Evolutionary conservation across 1,284 basidiomycete species (phyloP).

Genomic region (Ustilago cynodontis): DNA sequence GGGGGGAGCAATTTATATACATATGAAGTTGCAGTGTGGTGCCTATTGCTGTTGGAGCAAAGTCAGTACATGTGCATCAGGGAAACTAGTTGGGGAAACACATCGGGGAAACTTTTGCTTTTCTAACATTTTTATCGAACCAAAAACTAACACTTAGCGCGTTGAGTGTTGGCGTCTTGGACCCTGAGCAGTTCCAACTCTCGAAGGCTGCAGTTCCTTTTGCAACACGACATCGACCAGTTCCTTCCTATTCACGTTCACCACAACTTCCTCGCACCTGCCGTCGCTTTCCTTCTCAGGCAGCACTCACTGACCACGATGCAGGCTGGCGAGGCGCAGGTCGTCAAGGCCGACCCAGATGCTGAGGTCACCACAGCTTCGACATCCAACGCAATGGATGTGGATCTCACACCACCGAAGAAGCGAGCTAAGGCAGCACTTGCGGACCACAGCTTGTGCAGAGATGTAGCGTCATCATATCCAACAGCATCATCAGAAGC

Average conservation of each 20-base stretch:
- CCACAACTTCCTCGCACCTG: background rate
- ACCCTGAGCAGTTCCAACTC: slow-evolving; percentile 27
- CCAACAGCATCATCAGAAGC: background rate
- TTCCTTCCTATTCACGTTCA: background rate
- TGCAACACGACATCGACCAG: slow-evolving; percentile 13
- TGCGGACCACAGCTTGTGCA: slow-evolving; percentile 3
- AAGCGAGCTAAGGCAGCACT: slow-evolving; percentile 33
- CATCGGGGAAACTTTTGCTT: too few relatives aligned
- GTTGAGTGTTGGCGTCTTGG: slow-evolving; percentile 27
- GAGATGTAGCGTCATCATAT: background rate
- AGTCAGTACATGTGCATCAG: too few relatives aligned
- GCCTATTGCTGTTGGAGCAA: too few relatives aligned
- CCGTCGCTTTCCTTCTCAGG: background rate
- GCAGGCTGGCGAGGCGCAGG: background rate
- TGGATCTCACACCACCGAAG: slow-evolving; percentile 24
- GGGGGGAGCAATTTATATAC: too few relatives aligned
- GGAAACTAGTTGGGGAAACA: too few relatives aligned
- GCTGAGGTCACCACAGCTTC: background rate
- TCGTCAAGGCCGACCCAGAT: background rate
- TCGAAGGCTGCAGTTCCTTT: background rate
- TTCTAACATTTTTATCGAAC: too few relatives aligned
- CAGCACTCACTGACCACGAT: background rate
- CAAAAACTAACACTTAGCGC: too few relatives aligned
- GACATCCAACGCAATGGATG: slow-evolving; percentile 11
- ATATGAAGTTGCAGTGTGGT: too few relatives aligned